Base-by-base conservation (phyloP, 305 asterid genomes). In the Fraxinus velutina region DNA sequence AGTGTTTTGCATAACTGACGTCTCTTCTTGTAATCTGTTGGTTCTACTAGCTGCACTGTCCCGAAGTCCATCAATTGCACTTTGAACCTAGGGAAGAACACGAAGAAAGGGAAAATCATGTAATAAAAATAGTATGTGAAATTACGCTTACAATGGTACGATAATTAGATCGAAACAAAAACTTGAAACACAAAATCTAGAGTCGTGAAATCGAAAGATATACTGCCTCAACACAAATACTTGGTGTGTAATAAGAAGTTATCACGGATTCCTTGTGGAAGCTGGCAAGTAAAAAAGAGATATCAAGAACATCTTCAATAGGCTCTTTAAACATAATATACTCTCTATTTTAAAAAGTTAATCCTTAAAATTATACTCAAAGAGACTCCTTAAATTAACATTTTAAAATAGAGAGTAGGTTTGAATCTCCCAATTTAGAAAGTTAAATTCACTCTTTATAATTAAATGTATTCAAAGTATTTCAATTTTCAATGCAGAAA, bases 1-100 rank as follows among this genome's bases (percentile, higher is more conserved):
- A 0, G 91, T 86, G 72, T 68, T 84, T 83, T 92, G 92, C 91
- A 94, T 86, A 55, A 88, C 83, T 4, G 91, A 89, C 84, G 89
- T 85, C 85, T 93, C 97, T 73, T 88, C 89, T 44, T 91, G 91
- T 33, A 92, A 78, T 77, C 81, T 83, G 12, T 81, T 82, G 76
- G 89, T 87, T 80, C 89, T 88, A 60, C 81, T 87, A 81, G 85
- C 83, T 68, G 91, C 90, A 83, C 91, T 86, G 81, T 91, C 92
- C 13, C 90, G 89, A 73, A 94, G 87, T 81, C 88, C 92, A 78
- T 84, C 90, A 44, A 90, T 84, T 24, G 96, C 87, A 57, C 84
- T 89, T 87, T 90, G 91, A 83, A 94, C 92, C 98, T 93, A 81
- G 79, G 44, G 85, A 55, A 79, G 44, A 80, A 64, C 34, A 79